Conservation (phyloP, 1,284 basidiomycete species). For the Marasmius fiardii region DNA sequence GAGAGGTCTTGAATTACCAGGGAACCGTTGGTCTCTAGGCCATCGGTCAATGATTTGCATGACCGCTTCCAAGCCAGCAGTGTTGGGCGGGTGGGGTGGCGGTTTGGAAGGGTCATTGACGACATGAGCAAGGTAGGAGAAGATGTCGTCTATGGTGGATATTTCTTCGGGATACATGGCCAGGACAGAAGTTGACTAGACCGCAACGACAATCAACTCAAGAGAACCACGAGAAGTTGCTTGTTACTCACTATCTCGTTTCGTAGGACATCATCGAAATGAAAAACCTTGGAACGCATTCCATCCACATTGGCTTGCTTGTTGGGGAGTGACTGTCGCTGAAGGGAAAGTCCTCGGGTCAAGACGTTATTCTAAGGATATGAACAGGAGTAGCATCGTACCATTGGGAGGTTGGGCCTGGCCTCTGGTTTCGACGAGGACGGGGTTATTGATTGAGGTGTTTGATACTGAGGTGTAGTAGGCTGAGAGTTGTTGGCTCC, state of each 20-base stretch:
- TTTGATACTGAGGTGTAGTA: constrained; percentile 20
- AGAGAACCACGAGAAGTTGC: constrained; percentile 4
- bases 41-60: constrained; percentile 72
- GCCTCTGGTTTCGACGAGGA: neutral
- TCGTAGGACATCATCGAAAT: constrained; percentile 74
- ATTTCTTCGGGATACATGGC: constrained; percentile 72
- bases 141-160: constrained; percentile 59
- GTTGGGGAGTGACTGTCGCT: constrained; percentile 69
- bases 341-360: too few species aligned
- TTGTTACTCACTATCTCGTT: constrained; percentile 56
- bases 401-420: constrained; percentile 52
- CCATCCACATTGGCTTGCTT: constrained; percentile 87
- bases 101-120: constrained; percentile 35
- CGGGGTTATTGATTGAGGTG: constrained; percentile 22
- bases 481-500: constrained; percentile 25
- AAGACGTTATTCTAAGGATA: constrained; percentile 4
- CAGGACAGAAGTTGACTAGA: constrained; percentile 63
- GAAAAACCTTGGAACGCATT: constrained; percentile 80
- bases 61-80: constrained; percentile 59
- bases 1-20: constrained; percentile 44
- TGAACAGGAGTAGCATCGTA: constrained; percentile 28
- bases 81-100: constrained; percentile 33
- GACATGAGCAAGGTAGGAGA: constrained; percentile 59
- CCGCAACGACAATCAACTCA: constrained; percentile 5
- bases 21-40: constrained; percentile 81